Evolutionary conservation across 371 early-diverging fungal species (phyloP).

Genomic region (Apophysomyces sp.): DNA sequence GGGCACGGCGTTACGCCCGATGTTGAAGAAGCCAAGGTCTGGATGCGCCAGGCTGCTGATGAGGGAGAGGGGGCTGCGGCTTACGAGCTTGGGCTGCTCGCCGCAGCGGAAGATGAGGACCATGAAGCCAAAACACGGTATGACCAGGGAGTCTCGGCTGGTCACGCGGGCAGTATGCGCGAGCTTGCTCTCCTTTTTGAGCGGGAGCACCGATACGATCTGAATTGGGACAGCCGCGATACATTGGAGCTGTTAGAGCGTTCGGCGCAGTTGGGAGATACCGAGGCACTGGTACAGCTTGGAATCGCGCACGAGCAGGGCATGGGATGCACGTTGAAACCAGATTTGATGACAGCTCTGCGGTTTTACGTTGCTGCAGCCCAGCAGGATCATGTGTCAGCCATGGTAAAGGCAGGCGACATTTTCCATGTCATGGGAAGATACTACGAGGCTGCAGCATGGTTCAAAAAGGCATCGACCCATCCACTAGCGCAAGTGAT

Average conservation of each 20-base stretch:
- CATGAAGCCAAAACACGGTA: constrained; percentile 6
- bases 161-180: constrained; percentile 4
- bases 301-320: background rate
- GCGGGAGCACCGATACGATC: background rate
- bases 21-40: constrained; percentile 3
- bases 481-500: constrained; percentile 2
- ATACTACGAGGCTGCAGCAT: constrained; percentile 1
- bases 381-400: background rate
- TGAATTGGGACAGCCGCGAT: constrained; percentile 2
- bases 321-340: background rate
- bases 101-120: constrained; percentile 2
- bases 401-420: constrained; percentile 5
- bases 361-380: background rate
- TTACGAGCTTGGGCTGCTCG: constrained; percentile 17
- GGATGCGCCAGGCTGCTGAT: constrained; percentile 16
- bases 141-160: constrained; percentile 5
- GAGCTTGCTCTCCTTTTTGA: constrained; percentile 3
- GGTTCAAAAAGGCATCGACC: background rate
- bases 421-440: constrained; percentile 1
- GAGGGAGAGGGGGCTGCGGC: constrained; percentile 21
- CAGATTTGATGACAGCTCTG: background rate
- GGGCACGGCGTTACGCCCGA: background rate
- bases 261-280: constrained; percentile 1
- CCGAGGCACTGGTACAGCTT: background rate
- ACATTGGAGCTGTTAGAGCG: constrained; percentile 2